Conservation (phyloP, 805 yeast species). For the Candida dajiaensis region DNA sequence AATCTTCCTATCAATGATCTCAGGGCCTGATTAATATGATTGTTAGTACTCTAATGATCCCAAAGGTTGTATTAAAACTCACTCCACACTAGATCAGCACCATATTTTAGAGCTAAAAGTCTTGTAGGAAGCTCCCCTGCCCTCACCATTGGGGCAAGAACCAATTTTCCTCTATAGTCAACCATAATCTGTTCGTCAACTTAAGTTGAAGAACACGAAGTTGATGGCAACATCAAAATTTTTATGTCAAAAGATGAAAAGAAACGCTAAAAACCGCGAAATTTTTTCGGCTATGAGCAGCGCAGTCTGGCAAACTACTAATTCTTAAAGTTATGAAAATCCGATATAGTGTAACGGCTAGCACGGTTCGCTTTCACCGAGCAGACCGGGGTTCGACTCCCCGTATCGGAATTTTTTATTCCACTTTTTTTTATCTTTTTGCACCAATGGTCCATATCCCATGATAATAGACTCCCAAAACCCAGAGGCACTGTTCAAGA, state of each 20-base stretch:
- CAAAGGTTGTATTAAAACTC: constrained; percentile 4
- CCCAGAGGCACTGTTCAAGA: too few relatives aligned
- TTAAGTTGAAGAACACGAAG: too few relatives aligned
- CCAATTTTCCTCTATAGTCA: constrained; percentile 70
- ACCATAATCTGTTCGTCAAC: constrained; percentile 36
- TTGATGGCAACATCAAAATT: too few relatives aligned
- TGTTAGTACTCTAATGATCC: constrained; percentile 7
- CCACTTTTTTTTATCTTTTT: not conserved
- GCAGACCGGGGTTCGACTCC: constrained; percentile 85
- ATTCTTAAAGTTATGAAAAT: constrained; percentile 12
- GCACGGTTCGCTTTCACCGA: constrained; percentile 83
- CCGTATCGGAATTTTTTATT: constrained; percentile 53
- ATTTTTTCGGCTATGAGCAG: too few relatives aligned
- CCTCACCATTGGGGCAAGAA: constrained; percentile 95
- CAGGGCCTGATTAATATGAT: constrained; percentile 50
- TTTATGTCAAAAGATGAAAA: not conserved
- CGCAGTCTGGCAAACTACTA: too few relatives aligned
- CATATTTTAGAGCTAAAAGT: constrained; percentile 69
- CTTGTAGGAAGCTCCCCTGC: constrained; percentile 93
- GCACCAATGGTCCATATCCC: too few relatives aligned
- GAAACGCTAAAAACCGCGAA: too few relatives aligned
- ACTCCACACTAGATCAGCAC: constrained; percentile 94
- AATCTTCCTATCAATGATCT: constrained; percentile 82
- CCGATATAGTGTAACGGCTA: constrained; percentile 82
- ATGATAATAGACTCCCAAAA: too few relatives aligned